Evolutionary conservation across 192 early-diverging fungal species (phyloP), one percentile per base, ranked within the genome.

Genomic region (Helicostylum pulchrum): DNA sequence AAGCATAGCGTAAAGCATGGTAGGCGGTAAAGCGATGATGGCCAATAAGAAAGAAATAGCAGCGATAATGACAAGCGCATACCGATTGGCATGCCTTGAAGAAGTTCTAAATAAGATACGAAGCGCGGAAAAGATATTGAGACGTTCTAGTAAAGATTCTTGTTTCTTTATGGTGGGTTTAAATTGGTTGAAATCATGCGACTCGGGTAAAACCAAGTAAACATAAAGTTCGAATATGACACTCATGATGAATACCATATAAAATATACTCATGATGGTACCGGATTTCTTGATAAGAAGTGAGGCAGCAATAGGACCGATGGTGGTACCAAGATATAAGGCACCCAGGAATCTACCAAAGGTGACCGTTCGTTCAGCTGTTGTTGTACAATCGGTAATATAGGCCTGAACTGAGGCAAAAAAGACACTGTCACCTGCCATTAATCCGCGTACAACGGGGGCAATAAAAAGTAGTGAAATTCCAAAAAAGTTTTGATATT

Each of bases 1-100:
- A 9, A 67, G 34, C 70, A 73, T 77, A 2, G 80, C 76, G 61
- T 82, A 82, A 1, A 82, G 61, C 3, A 74, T 42, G 3, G 58
- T 53, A 10, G 72, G 72, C 14, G 72, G 72, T 11, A 61, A 31
- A 14, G 42, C 21, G 10, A 68, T 46, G 15, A 61, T 42, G 4
- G 55, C 53, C 36, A 61, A 44, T 15, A 76, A 17, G 15, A 71
- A 71, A 20, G 64, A 60, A 9, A 72, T 47, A 8, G 21, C 12
- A 0, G 69, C 62, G 9, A 76, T 42, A 15, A 68, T 36, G 6
- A 55, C 44, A 20, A 76, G 46, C 3, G 74, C 49, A 47, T 56
- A 64, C 3, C 51, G 47, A 39, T 30, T 64, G 21, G 49, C 53
- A 32, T 68, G 70, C 2, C 44, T 30, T 17, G 54, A 47, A 39